These are phyloP conservation scores for Scedosporium boydii DNA, from an alignment of 2,329 filamentous ascomycete species.

Conservation along the genomic window DNA sequence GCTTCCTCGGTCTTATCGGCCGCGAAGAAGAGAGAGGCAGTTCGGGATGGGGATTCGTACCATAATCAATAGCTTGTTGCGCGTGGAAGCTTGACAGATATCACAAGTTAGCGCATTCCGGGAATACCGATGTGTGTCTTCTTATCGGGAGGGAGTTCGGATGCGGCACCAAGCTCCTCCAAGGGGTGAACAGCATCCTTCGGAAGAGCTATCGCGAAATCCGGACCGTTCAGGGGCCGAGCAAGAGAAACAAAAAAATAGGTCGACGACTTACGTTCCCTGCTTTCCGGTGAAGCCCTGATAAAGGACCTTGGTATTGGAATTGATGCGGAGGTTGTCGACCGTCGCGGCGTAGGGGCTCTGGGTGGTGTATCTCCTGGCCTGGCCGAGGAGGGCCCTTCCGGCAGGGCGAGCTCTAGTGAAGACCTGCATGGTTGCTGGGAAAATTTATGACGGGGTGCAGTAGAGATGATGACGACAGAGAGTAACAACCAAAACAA, in stretches of 20 bases:
- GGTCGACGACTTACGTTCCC: conserved; percentile 59
- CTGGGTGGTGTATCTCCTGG: conserved; percentile 62
- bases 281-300: conserved; percentile 98
- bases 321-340: conserved; percentile 85
- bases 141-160: not conserved
- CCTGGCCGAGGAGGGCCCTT: conserved; percentile 57
- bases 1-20: not conserved
- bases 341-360: conserved; percentile 63
- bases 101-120: not conserved
- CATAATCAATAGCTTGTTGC: conserved; percentile 95
- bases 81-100: conserved; percentile 74
- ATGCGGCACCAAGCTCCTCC: not conserved
- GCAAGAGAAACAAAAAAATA: conserved; percentile 16
- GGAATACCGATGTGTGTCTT: not conserved
- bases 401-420: conserved; percentile 60
- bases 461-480: not conserved
- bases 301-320: conserved; percentile 88
- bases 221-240: not conserved
- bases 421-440: conserved; percentile 70
- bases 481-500: conserved; percentile 7
- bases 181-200: conserved; percentile 9
- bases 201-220: not conserved
- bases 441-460: not conserved
- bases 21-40: not conserved
- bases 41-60: conserved; percentile 38